Base-by-base conservation (phyloP, 192 early-diverging fungal genomes). In the Coemansia sp. region DNA sequence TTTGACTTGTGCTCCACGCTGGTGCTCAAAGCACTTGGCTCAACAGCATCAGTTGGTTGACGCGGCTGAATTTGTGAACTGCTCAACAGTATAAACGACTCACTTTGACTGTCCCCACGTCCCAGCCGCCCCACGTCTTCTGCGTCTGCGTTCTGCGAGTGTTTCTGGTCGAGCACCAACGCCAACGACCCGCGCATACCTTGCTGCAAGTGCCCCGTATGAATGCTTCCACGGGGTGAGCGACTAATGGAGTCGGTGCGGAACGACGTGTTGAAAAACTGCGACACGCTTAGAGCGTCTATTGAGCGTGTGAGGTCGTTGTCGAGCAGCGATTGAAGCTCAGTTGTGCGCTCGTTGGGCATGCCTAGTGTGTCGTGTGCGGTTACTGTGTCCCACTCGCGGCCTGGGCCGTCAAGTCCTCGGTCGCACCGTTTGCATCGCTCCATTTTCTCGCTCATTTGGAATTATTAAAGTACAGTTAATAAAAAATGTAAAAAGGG, bases 41-140 rank as follows among this genome's bases (percentile, higher is more conserved):
- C 41, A 13, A 12, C 4, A 12, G 9, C 41, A 4, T 16, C 41
- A 3, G 41, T 43, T 32, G 29, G 3, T 7, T 9, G 41, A 43
- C 41, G 54, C 43, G 71, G 59, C 2, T 62, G 67, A 16, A 80
- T 39, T 54, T 80, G 77, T 22, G 77, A 74, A 54, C 68, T 74
- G 45, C 77, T 80, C 14, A 80, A 62, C 14, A 80, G 9, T 22
- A 80, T 74, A 45, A 80, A 80, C 35, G 77, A 80, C 37, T 80
- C 77, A 53, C 65, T 37, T 51, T 74, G 77, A 58, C 71, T 80
- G 37, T 20, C 22, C 22, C 29, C 29, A 32, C 29, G 29, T 7
- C 29, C 29, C 7, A 32, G 29, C 29, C 29, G 29, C 29, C 29
- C 29, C 29, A 6, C 29, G 7, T 32, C 29, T 32, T 6, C 29